Percentiles rank a stretch among this genome's conserved stretches.
Conservation (phyloP, 1,284 basidiomycete species). For the Tylopilus sp. region DNA sequence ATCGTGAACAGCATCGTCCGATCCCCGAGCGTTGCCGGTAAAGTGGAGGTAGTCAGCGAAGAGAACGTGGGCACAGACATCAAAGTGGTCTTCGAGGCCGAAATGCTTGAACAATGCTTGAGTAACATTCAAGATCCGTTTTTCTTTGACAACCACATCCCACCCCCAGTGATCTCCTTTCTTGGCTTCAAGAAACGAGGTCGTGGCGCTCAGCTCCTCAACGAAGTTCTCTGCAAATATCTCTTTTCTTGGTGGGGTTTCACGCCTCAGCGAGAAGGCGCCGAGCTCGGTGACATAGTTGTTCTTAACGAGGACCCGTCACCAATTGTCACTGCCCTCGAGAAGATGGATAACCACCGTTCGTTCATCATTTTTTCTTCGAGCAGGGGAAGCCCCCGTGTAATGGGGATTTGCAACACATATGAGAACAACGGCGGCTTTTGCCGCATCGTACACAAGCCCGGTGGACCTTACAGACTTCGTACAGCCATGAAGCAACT, state of each 20-base stretch:
- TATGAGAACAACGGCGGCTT: slow-evolving; percentile 84
- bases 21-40: slow-evolving; percentile 83
- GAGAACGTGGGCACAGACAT: slow-evolving; percentile 94
- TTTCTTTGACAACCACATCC: slow-evolving; percentile 43
- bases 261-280: slow-evolving; percentile 43
- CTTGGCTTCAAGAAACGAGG: slow-evolving; percentile 69
- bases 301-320: slow-evolving; percentile 79
- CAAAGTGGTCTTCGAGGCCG: slow-evolving; percentile 81
- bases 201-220: slow-evolving; percentile 67
- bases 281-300: slow-evolving; percentile 67
- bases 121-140: slow-evolving; percentile 44
- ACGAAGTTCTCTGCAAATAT: slow-evolving; percentile 63
- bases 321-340: slow-evolving; percentile 55
- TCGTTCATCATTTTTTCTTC: slow-evolving; percentile 76
- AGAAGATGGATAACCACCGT: slow-evolving; percentile 51
- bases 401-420: slow-evolving; percentile 61
- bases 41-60: slow-evolving; percentile 84
- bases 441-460: slow-evolving; percentile 85
- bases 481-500: slow-evolving; percentile 69
- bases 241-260: slow-evolving; percentile 79
- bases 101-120: slow-evolving; percentile 47
- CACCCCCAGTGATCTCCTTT: slow-evolving; percentile 60
- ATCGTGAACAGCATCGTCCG: slow-evolving; percentile 93
- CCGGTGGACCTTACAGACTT: slow-evolving; percentile 79
- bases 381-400: slow-evolving; percentile 59